Conservation (phyloP, 805 yeast species). For the Suhomyces sp. region DNA sequence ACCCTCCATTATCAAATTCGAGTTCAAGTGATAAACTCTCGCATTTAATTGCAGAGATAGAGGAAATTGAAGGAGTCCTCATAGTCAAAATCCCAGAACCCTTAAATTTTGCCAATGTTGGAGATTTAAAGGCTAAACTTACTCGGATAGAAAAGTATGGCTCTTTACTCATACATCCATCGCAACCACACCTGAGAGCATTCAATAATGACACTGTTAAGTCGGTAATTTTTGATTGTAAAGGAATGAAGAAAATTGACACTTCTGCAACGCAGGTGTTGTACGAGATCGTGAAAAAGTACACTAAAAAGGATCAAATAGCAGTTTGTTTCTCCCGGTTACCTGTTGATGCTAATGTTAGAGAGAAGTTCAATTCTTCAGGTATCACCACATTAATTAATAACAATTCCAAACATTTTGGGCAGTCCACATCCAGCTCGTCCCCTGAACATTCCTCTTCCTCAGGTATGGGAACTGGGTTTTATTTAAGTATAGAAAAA, state of each 20-base stretch:
- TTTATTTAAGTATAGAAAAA: conserved; percentile 53
- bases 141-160: conserved; percentile 75
- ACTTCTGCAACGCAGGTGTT: conserved; percentile 77
- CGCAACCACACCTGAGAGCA: conserved; percentile 52
- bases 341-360: conserved; percentile 46
- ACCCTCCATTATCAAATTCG: conserved; percentile 3
- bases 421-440: conserved; percentile 10
- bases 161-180: conserved; percentile 73
- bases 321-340: conserved; percentile 62
- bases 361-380: conserved; percentile 50
- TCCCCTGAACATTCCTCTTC: conserved; percentile 18
- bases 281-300: conserved; percentile 55
- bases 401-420: conserved; percentile 9
- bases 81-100: conserved; percentile 87
- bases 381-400: conserved; percentile 48
- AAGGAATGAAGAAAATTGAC: conserved; percentile 81
- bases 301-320: conserved; percentile 50
- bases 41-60: conserved; percentile 28
- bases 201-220: conserved; percentile 42
- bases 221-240: conserved; percentile 69
- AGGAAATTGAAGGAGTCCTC: conserved; percentile 67
- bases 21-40: conserved; percentile 3
- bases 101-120: conserved; percentile 80
- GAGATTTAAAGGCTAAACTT: conserved; percentile 67
- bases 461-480: conserved; percentile 25